phyloP scores from a whole-genome alignment of 1,284 basidiomycete species.

The Fomitopsis pinicola region DNA sequence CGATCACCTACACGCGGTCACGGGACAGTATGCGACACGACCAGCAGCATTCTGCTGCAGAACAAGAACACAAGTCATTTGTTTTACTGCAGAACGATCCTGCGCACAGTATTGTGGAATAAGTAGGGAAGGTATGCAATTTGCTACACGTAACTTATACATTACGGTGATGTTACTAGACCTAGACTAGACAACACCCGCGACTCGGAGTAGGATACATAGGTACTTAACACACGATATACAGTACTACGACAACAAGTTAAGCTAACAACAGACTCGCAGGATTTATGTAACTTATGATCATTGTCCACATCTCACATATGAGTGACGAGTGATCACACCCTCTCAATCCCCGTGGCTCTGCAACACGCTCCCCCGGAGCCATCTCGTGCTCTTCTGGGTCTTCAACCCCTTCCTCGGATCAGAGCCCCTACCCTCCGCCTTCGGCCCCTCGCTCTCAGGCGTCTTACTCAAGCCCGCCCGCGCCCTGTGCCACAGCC shows the following conservation, averaged over 20 bases:
- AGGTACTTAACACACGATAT: background rate
- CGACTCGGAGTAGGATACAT: background rate
- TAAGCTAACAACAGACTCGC: background rate
- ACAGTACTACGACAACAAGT: background rate
- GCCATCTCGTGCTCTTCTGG: slow-evolving; percentile 5
- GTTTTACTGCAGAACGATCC: too few relatives aligned
- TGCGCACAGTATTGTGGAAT: too few relatives aligned
- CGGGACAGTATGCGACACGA: too few relatives aligned
- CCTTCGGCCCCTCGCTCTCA: background rate
- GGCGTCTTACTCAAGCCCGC: background rate
- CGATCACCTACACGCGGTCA: too few relatives aligned
- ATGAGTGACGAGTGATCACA: too few relatives aligned
- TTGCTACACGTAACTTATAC: background rate
- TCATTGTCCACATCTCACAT: too few relatives aligned
- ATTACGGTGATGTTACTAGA: background rate
- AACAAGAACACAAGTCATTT: too few relatives aligned
- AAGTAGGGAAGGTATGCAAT: background rate
- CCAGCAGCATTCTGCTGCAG: too few relatives aligned
- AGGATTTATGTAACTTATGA: too few relatives aligned
- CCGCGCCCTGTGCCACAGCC: slow-evolving; percentile 2
- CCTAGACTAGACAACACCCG: background rate
- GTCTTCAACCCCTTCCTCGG: background rate
- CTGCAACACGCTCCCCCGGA: slow-evolving; percentile 4
- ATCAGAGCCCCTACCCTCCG: background rate
- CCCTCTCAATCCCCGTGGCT: background rate